Evolutionary conservation across 495 filamentous ascomycete species (phyloP), one percentile per base, ranked within the genome.

Genomic region (Hypoxylon lienhwacheense): DNA sequence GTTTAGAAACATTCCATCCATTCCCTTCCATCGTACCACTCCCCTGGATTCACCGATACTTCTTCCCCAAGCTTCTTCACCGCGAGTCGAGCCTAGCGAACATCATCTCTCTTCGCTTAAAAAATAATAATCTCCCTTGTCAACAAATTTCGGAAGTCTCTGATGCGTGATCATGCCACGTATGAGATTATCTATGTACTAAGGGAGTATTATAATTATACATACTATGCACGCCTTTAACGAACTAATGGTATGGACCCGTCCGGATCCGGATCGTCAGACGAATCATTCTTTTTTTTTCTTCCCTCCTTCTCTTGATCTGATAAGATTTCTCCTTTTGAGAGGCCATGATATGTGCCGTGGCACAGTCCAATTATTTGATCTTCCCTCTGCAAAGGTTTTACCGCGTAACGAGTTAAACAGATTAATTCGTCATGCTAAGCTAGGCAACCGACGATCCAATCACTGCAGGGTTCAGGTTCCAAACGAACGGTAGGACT

Each of bases 11-110:
- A 12, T 61, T 47, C 57, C 50, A 55, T 61, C 45, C n/a, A 61
- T 61, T 61, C 42, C 57, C 50, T 51, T 61, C 45, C n/a, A 61
- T 61, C 57, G 51, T 51, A 61, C 50, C 43, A 61, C 42, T 28
- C 45, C 48, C 42, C 36, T 42, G 24, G 31, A 36, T 36, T 61
- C 51, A 45, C 45, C 56, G 49, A 60, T 45, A 32, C 19, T 50
- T 50, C 21, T 40, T 54, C n/a, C n/a, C n/a, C n/a, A n/a, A n/a
- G n/a, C n/a, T n/a, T n/a, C n/a, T 32, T 47, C 56, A 53, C 49
- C 44, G 44, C 21, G 45, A 26, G 26, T 40, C 28, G 21, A 54
- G 50, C 49, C 26, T 48, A 26, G 14, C 19, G 14, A n/a, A 15
- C 37, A 21, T 37, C 21, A 20, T 14, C 15, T 25, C 15, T 12